Evolutionary conservation across 345 rosid species (phyloP), one percentile per base, ranked within the genome.

Genomic region (Bruguiera gymnorhiza): DNA sequence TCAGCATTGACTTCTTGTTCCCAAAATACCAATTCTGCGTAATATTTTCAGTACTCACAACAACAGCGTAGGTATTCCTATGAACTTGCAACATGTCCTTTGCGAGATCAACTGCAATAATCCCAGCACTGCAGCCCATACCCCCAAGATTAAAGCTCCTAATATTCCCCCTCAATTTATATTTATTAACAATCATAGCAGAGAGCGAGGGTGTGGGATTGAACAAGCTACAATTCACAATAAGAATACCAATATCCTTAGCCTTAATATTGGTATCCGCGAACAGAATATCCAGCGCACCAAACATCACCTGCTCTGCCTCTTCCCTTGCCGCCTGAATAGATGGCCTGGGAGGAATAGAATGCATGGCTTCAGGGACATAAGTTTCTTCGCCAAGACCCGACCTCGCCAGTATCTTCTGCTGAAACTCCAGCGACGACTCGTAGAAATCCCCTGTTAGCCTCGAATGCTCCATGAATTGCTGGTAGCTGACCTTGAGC

Each of bases 1-100:
- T 88, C 78, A 93, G 31, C 97, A 93, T 89, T 0, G 98, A 85
- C 67, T 93, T 93, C 75, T 80, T 88, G 74, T 91, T 93, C 67
- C 98, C 98, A 63, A 89, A 93, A 62, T 93, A 93, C 98, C 98
- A 88, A 57, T 91, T 93, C 78, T 91, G 96, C 4, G 98, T 93
- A 1, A 91, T 89, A 69, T 88, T 93, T 81, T 93, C 98, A 0
- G 97, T 93, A 50, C 98, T 93, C 13, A 89, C 93, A 62, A 91
- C 98, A 67, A 93, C 86, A 37, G 93, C 98, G 62, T 81, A 87
- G 59, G 93, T 88, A 66, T 89, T 93, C 79, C 98, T 83, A 74
- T 89, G 97, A 76, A 88, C 88, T 83, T 89, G 97, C 60, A 93
- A 46, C 93, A 93, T 71, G 52, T 91, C 97, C 63, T 87, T 91